These are phyloP conservation scores for Prasinococcaceae sp. DNA, from an alignment of 139 green algal genomes.

Conservation along the genomic window DNA sequence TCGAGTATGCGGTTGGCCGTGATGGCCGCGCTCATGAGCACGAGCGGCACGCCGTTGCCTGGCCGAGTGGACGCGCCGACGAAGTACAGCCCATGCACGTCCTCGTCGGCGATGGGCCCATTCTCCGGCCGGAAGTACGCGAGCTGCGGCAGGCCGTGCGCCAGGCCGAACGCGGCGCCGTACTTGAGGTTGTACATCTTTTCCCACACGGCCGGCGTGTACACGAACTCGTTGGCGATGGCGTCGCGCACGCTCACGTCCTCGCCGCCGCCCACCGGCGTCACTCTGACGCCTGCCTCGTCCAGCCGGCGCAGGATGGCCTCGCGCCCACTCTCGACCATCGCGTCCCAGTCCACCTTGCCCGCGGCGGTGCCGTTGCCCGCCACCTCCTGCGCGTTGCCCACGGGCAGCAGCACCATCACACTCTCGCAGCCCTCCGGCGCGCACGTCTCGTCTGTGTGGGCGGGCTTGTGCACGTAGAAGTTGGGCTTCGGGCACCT, in stretches of 20 bases:
- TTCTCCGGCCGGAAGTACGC: constrained; percentile 46
- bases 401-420: constrained; percentile 21
- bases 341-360: background rate
- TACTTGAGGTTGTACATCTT: constrained; percentile 51
- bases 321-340: constrained; percentile 41
- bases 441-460: constrained; percentile 61
- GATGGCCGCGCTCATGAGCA: constrained; percentile 23
- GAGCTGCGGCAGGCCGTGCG: constrained; percentile 64
- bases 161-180: constrained; percentile 67
- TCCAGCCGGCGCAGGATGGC: constrained; percentile 35
- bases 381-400: constrained; percentile 45
- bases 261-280: no score
- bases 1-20: constrained; percentile 3
- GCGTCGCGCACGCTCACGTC: constrained; percentile 18
- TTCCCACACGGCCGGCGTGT: constrained; percentile 2
- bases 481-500: constrained; percentile 81
- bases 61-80: constrained; percentile 54
- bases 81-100: constrained; percentile 52
- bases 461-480: constrained; percentile 55
- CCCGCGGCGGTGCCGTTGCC: background rate
- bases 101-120: constrained; percentile 7
- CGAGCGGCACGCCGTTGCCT: constrained; percentile 72
- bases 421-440: constrained; percentile 18
- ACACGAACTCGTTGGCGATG: constrained; percentile 47
- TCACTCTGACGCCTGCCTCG: constrained; percentile 41